Evolutionary conservation across 73 alveolate genomes (phyloP), one percentile per base, ranked within the genome.

Genomic region (Tetrahymena thermophila): DNA sequence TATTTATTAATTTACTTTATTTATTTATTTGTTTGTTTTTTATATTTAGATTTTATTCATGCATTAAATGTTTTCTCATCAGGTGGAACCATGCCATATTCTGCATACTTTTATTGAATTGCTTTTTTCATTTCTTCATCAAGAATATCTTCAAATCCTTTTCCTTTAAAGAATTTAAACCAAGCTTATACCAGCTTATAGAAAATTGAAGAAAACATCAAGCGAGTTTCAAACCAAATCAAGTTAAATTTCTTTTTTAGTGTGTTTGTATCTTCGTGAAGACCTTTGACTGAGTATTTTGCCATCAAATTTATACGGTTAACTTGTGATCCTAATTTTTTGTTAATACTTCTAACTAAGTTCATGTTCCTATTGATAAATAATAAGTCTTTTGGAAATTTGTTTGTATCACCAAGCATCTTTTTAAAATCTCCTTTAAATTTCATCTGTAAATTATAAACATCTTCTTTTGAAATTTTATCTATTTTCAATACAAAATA

Each of bases 291-390:
- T 0, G 97, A 94, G 55, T 43, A 95, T 95, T 94, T 85, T 35
- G 97, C 97, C 97, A 95, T 95, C 37, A 95, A 38, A 28, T 95
- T 95, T 34, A 95, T 93, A 55, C 97, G 93, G 89, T 95, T 95
- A 21, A 95, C 95, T 71, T 85, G 85, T 43, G 95, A 85, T 28
- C 97, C 97, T 55, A 94, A 44, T 56, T 94, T 95, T 56, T 95
- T 95, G 35, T 95, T 95, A 1, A 95, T 94, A 89, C 95, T 85
- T 43, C 97, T 43, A 25, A 95, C 97, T 43, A 95, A 83, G 89
- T 95, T 95, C 97, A 95, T 95, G 89, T 95, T 95, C 55, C 97
- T 95, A 95, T 95, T 95, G 38, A 95, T 94, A 85, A 95, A 95
- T 2, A 95, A 9, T 34, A 95, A 35, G 43, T 95, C 97, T 40